A percentile compares a stretch with the other conserved stretches of the same genome.
phyloP scores from a whole-genome alignment of 2,329 filamentous ascomycete genomes.

The Boeremia lycopersici region DNA sequence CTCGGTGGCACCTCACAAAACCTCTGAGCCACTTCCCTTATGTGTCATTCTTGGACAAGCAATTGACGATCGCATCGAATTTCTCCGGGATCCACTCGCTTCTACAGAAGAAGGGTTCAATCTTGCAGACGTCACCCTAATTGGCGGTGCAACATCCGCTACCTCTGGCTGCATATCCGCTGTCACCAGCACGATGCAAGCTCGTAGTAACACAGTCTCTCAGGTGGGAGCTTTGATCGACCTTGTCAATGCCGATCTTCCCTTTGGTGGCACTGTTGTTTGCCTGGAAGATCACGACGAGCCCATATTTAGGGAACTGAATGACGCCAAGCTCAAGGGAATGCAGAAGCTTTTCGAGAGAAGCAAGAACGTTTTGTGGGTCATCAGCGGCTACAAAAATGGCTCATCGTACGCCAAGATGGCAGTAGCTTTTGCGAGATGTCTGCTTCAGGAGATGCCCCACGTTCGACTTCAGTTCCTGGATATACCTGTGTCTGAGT shows the following conservation, averaged over 20 bases:
- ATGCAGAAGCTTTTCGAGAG: constrained; percentile 1
- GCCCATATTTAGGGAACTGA: not conserved
- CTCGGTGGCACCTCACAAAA: not conserved
- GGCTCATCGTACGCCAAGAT: constrained; percentile 17
- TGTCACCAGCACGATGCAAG: not conserved
- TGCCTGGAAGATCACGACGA: constrained; percentile 6
- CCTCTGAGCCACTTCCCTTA: no score
- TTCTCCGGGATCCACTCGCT: constrained; percentile 3
- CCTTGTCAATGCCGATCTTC: not conserved
- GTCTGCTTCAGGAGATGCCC: constrained; percentile 4
- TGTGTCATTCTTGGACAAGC: not conserved
- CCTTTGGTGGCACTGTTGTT: not conserved
- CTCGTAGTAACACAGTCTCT: not conserved
- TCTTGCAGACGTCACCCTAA: not conserved
- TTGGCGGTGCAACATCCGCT: not conserved
- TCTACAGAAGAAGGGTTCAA: rapidly evolving
- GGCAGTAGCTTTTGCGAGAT: constrained; percentile 13
- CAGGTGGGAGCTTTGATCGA: not conserved
- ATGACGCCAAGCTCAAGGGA: not conserved
- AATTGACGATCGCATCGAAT: constrained; percentile 4
- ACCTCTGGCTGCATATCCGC: not conserved
- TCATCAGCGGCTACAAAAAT: constrained; percentile 11
- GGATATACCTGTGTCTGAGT: constrained; percentile 1
- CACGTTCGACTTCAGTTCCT: constrained; percentile 17
- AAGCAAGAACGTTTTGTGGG: constrained; percentile 17